Evolutionary conservation across 495 filamentous ascomycete species (phyloP).

Genomic region (Penicillium fimorum): DNA sequence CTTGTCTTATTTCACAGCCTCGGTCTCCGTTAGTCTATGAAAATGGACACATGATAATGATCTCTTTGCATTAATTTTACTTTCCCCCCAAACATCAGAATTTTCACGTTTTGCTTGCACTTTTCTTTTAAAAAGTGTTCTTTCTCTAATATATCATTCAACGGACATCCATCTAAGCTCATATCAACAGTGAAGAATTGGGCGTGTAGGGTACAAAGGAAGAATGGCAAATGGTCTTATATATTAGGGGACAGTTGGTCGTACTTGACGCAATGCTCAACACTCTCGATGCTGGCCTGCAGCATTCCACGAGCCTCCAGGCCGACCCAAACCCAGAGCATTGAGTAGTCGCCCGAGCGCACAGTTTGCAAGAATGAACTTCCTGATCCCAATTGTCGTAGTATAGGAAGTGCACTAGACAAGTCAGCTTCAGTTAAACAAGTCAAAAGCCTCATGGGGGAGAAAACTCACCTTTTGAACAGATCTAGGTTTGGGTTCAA

Average conservation of each 20-base stretch:
- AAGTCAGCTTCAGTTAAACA: slow-evolving; percentile 6
- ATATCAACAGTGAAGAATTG: slow-evolving; percentile 5
- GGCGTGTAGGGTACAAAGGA: slow-evolving; percentile 11
- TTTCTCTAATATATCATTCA: background rate
- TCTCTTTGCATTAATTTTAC: slow-evolving; percentile 8
- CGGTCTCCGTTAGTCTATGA: slow-evolving; percentile 7
- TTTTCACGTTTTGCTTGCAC: background rate
- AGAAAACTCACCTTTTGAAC: slow-evolving; percentile 63
- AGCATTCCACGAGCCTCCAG: slow-evolving; percentile 85
- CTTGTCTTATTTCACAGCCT: slow-evolving; percentile 19
- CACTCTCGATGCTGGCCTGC: slow-evolving; percentile 83
- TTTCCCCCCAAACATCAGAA: background rate
- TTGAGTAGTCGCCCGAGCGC: slow-evolving; percentile 75
- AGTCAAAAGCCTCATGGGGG: background rate
- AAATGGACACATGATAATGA: slow-evolving; percentile 13
- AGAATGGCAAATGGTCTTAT: slow-evolving; percentile 33
- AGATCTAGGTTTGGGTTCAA: slow-evolving; percentile 87
- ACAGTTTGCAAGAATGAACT: slow-evolving; percentile 46
- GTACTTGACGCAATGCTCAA: slow-evolving; percentile 81
- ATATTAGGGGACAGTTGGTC: slow-evolving; percentile 81
- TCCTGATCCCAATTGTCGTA: slow-evolving; percentile 80
- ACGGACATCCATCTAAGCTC: background rate
- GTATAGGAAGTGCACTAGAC: slow-evolving; percentile 79
- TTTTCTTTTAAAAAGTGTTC: background rate
- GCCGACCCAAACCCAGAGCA: slow-evolving; percentile 92